A percentile compares a stretch with the other conserved stretches of the same genome.
Conservation (phyloP, 192 early-diverging fungal genomes). For the Coemansia sp. region DNA sequence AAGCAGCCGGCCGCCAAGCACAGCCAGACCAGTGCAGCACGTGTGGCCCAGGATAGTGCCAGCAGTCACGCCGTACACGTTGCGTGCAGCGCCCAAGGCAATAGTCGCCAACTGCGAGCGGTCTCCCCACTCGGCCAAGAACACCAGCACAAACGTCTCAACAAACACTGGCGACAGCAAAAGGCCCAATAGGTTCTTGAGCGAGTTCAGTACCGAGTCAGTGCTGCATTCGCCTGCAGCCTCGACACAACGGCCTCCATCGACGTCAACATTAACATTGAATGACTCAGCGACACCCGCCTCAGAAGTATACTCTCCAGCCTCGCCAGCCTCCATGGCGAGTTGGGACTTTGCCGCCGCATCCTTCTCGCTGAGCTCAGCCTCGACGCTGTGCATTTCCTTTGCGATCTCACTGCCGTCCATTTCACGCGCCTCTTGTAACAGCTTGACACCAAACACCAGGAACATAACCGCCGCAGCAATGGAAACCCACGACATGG, state of each 20-base stretch:
- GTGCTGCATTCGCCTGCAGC: conserved; percentile 19
- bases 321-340: conserved; percentile 61
- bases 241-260: conserved; percentile 12
- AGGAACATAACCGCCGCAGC: conserved; percentile 85
- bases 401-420: conserved; percentile 81
- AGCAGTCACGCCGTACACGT: conserved; percentile 86
- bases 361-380: conserved; percentile 80
- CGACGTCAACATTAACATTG: conserved; percentile 28
- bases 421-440: conserved; percentile 84
- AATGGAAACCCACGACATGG: conserved; percentile 82
- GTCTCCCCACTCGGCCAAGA: conserved; percentile 98
- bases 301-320: conserved; percentile 6
- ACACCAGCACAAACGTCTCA: conserved; percentile 94
- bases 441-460: conserved; percentile 89
- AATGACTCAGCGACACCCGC: conserved; percentile 16
- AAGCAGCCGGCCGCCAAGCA: conserved; percentile 88
- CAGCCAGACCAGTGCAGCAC: conserved; percentile 89
- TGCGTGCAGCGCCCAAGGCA: conserved; percentile 90
- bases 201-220: conserved; percentile 49
- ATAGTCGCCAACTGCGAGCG: conserved; percentile 96
- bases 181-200: conserved; percentile 71
- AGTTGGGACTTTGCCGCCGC: conserved; percentile 53
- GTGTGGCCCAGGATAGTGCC: conserved; percentile 90
- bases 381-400: conserved; percentile 89
- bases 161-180: conserved; percentile 92